These are phyloP conservation scores for Backusella mclennaniae DNA, from an alignment of 192 early-diverging fungal genomes.

Conservation along the genomic window DNA sequence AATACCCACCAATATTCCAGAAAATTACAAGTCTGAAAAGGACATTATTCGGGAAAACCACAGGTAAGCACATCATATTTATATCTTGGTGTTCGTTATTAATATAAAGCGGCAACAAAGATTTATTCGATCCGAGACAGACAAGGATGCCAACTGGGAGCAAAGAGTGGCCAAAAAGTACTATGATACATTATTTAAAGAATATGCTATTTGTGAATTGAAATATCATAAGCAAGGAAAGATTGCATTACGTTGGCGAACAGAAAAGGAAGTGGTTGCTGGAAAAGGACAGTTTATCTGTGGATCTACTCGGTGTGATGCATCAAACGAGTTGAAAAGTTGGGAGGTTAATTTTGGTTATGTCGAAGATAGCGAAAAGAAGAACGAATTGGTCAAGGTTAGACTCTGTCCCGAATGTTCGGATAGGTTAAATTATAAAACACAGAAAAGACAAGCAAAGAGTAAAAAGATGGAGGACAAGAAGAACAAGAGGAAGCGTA, in stretches of 20 bases:
- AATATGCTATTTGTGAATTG: slow-evolving; percentile 76
- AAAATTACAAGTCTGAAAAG: slow-evolving; percentile 48
- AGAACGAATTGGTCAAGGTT: slow-evolving; percentile 83
- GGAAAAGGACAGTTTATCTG: slow-evolving; percentile 81
- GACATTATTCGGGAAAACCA: slow-evolving; percentile 75
- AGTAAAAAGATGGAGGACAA: slow-evolving; percentile 16
- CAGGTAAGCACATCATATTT: slow-evolving; percentile 39
- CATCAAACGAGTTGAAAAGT: slow-evolving; percentile 49
- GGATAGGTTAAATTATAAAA: slow-evolving; percentile 72
- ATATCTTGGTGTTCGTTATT: no score
- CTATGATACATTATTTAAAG: slow-evolving; percentile 84
- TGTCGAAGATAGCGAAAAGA: slow-evolving; percentile 65
- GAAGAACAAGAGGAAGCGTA: not conserved
- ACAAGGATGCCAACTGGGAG: slow-evolving; percentile 62
- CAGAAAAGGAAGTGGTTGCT: slow-evolving; percentile 59
- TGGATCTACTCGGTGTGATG: slow-evolving; percentile 56
- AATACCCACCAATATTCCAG: not conserved
- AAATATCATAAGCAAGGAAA: slow-evolving; percentile 68
- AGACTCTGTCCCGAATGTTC: slow-evolving; percentile 72
- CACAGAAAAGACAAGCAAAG: slow-evolving; percentile 43
- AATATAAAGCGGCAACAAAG: slow-evolving; percentile 24
- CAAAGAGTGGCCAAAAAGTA: slow-evolving; percentile 79
- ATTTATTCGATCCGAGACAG: slow-evolving; percentile 51
- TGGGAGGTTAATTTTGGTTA: slow-evolving; percentile 92
- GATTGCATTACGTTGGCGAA: slow-evolving; percentile 74